A percentile compares a stretch with the other conserved stretches of the same genome.
Conservation (phyloP, 2,329 filamentous ascomycete species). For the Didymella exigua region DNA sequence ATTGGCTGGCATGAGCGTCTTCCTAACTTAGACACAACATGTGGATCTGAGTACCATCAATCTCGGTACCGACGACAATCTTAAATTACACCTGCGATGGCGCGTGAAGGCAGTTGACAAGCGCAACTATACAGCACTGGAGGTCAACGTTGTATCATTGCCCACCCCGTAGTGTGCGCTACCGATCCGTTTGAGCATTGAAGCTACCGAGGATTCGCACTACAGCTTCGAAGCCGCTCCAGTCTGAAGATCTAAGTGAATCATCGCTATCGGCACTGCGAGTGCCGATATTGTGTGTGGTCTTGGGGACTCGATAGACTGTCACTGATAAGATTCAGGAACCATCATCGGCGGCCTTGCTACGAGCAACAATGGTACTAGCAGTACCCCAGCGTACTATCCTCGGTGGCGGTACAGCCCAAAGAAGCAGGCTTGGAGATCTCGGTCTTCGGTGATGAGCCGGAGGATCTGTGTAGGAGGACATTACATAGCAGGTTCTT, state of each 20-base stretch:
- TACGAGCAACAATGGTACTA: slow-evolving; percentile 57
- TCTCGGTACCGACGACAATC: not conserved
- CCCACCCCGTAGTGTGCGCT: not conserved
- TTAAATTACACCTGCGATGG: slow-evolving; percentile 52
- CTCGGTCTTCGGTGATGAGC: not conserved
- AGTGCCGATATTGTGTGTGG: too few species aligned
- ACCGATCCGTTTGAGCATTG: not conserved
- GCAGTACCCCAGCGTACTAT: slow-evolving; percentile 54
- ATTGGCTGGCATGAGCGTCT: slow-evolving; percentile 60
- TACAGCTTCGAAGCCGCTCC: not conserved
- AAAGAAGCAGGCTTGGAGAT: not conserved
- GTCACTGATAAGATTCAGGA: too few species aligned
- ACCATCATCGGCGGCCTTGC: slow-evolving; percentile 57
- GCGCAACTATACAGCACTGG: slow-evolving; percentile 46
- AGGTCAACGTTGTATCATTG: slow-evolving; percentile 33
- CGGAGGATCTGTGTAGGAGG: not conserved
- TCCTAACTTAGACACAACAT: slow-evolving; percentile 60
- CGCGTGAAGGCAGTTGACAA: slow-evolving; percentile 42
- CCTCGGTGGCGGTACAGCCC: slow-evolving; percentile 54
- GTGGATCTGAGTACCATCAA: slow-evolving; percentile 52
- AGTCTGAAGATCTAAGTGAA: not conserved
- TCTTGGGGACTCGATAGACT: too few species aligned
- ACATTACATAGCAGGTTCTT: not conserved
- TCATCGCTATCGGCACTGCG: slow-evolving; percentile 22
- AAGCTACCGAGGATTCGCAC: not conserved